Evolutionary conservation across 441 rosid species (phyloP).

Genomic region (Erodium trifolium): DNA sequence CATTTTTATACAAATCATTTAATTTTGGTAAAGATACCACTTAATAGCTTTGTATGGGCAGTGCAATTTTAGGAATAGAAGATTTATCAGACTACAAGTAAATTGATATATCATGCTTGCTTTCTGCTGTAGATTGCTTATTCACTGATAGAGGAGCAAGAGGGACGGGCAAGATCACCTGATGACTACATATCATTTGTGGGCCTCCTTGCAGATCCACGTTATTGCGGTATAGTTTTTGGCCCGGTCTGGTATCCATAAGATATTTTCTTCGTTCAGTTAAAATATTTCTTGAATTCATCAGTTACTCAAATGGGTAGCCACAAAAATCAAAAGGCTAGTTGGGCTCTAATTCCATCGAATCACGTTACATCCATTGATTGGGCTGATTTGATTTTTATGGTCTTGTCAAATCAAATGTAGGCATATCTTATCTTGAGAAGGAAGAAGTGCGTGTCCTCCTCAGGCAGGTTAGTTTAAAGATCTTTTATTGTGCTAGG

Average conservation of each 20-base stretch:
- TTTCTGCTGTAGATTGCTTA: conserved; percentile 57
- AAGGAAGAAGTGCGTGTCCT: conserved; percentile 91
- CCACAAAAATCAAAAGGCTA: background rate
- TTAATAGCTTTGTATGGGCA: background rate
- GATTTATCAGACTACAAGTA: background rate
- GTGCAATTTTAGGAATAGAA: background rate
- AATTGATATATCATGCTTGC: conserved; percentile 1
- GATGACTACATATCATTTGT: conserved; percentile 89
- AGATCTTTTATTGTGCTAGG: background rate
- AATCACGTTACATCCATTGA: conserved; percentile 4
- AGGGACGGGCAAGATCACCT: conserved; percentile 47
- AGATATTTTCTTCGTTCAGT: conserved; percentile 19
- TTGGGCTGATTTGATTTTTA: conserved; percentile 13
- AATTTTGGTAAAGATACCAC: background rate
- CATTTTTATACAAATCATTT: too few relatives aligned
- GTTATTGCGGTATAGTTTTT: conserved; percentile 75
- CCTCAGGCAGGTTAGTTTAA: conserved; percentile 65
- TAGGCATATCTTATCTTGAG: conserved; percentile 80
- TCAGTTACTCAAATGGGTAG: background rate
- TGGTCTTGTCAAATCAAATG: conserved; percentile 16
- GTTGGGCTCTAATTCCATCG: background rate
- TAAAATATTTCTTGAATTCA: background rate
- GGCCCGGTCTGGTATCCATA: conserved; percentile 28
- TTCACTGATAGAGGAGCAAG: conserved; percentile 80
- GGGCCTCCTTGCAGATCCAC: conserved; percentile 89